These are phyloP conservation scores for Fusarium equiseti DNA, from an alignment of 2,329 filamentous ascomycete genomes.

Conservation along the genomic window DNA sequence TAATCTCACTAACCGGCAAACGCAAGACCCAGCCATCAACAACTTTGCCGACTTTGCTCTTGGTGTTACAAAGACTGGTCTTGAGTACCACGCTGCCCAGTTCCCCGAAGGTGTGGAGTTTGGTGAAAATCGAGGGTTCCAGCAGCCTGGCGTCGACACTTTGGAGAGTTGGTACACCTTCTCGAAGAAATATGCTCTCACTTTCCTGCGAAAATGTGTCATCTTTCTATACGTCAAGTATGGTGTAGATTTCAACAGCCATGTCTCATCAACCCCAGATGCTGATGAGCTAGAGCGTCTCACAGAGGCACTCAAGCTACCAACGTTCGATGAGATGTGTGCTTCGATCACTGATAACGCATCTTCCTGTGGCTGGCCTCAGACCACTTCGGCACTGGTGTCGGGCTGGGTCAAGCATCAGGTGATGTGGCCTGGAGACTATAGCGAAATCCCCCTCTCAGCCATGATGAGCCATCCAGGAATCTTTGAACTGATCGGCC, in stretches of 20 bases:
- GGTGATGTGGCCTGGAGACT: constrained; percentile 54
- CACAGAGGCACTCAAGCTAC: constrained; percentile 79
- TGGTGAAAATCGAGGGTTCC: constrained; percentile 62
- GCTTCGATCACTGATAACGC: constrained; percentile 64
- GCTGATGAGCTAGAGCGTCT: constrained; percentile 86
- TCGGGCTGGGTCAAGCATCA: constrained; percentile 81
- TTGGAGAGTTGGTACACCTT: constrained; percentile 69
- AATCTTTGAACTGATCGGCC: constrained; percentile 92
- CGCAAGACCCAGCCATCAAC: constrained; percentile 61
- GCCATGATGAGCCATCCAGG: constrained; percentile 80
- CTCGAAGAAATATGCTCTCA: constrained; percentile 85
- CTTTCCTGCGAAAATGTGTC: constrained; percentile 86
- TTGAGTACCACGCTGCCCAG: constrained; percentile 56
- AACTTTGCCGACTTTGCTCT: constrained; percentile 69
- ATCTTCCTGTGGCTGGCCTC: constrained; percentile 62
- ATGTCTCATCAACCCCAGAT: constrained; percentile 71
- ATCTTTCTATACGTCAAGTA: constrained; percentile 89
- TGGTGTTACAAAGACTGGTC: constrained; percentile 59
- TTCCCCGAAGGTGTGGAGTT: constrained; percentile 41
- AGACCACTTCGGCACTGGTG: constrained; percentile 60
- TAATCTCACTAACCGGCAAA: constrained; percentile 57
- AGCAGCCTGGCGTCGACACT: constrained; percentile 66
- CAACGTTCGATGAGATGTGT: constrained; percentile 83
- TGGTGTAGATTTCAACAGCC: constrained; percentile 86
- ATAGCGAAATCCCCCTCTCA: constrained; percentile 53